These are phyloP conservation scores for Kodamaea suecica DNA, from an alignment of 1,139 yeast species.

Conservation along the genomic window DNA sequence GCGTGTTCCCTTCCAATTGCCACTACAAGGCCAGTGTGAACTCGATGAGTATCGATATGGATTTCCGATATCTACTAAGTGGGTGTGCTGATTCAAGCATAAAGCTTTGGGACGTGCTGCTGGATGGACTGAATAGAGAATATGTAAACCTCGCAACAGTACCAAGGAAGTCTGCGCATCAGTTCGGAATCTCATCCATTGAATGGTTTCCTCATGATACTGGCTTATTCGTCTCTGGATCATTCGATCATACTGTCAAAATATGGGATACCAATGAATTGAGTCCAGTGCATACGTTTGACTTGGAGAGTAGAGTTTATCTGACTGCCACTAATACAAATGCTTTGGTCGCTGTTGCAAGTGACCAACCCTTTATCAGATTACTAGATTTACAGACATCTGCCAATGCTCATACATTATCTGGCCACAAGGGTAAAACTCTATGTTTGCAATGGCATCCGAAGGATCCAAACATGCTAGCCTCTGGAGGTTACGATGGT, in stretches of 20 bases:
- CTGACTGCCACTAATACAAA: conserved; percentile 47
- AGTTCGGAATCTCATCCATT: conserved; percentile 68
- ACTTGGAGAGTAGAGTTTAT: conserved; percentile 50
- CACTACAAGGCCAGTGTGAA: conserved; percentile 56
- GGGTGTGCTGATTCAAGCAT: conserved; percentile 80
- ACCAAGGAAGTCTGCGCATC: conserved; percentile 59
- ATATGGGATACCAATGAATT: conserved; percentile 78
- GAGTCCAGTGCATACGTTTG: conserved; percentile 62
- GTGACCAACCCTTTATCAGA: conserved; percentile 68
- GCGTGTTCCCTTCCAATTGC: conserved; percentile 38
- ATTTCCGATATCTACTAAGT: conserved; percentile 53
- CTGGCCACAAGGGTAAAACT: conserved; percentile 63
- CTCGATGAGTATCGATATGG: conserved; percentile 61
- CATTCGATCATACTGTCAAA: conserved; percentile 74
- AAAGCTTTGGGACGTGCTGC: conserved; percentile 54
- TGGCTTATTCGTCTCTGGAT: conserved; percentile 80
- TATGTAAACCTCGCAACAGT: conserved; percentile 34
- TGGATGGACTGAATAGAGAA: conserved; percentile 16
- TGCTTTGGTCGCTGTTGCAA: conserved; percentile 66
- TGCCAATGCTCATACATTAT: conserved; percentile 65
- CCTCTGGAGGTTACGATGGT: conserved; percentile 78
- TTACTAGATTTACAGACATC: conserved; percentile 70
- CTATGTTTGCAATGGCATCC: conserved; percentile 80
- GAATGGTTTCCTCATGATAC: conserved; percentile 91
- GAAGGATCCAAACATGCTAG: conserved; percentile 53